Base-by-base conservation (phyloP, 2,329 filamentous ascomycete genomes). In the Pseudocercospora crystallina region DNA sequence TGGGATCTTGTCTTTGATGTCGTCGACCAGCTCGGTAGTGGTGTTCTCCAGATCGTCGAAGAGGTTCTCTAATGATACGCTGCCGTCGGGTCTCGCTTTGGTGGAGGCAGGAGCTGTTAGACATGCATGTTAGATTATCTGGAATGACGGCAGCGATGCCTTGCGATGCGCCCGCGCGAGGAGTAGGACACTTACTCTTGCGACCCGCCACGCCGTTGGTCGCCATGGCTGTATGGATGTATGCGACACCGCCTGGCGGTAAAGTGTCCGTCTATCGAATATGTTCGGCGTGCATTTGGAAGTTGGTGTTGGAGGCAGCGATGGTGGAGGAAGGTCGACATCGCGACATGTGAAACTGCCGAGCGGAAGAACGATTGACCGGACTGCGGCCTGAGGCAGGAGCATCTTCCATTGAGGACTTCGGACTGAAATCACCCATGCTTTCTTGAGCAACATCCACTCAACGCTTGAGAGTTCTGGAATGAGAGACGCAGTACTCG, bases 171-270 rank as follows among this genome's bases (percentile, higher is more conserved):
- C 38, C 30, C 33, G 43, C 29, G 11, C 30, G 37, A 35, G 11
- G 20, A 13, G 39, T 36, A 17, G 41, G 30, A 34, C 46, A 43
- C 63, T 47, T 49, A 66, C 65, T 59, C 60, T 66, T 67, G 53
- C 64, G 64, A 57, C 61, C 57, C 49, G 56, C 58, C 33, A 54
- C 48, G 17, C 64, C 62, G 51, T 65, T 66, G 8, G 64, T 63
- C 51, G 65, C 47, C 65, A 67, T 67, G 14, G 14, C 5, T 39
- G 20, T 47, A 47, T 26, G 32, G n/a, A 32, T 14, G 10, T 9
- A 30, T 32, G 44, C 35, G 44, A 39, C 20, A 26, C 20, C 7
- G 20, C 20, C 20, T 26, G 20, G 20, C 20, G 20, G 7, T 4
- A 26, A 26, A 26, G 20, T 26, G 20, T 26, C 20, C 20, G 7